Base-by-base conservation (phyloP, 768 basidiomycete genomes). In the Russula emetica region DNA sequence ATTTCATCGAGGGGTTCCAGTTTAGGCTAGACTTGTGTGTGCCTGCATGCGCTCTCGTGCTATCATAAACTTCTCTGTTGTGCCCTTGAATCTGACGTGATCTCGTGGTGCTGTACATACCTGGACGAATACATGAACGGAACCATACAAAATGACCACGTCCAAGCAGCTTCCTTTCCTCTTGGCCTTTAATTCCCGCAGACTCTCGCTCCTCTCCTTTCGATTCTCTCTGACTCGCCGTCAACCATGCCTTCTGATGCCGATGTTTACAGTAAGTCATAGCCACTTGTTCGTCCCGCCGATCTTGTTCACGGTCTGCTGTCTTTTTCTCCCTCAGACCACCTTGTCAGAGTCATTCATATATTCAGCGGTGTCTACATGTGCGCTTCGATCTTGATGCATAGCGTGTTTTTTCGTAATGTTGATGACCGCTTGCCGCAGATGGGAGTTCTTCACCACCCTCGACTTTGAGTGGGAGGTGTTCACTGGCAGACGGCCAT, bases 381-480 rank as follows among this genome's bases (percentile, higher is more conserved):
- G 66, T 67, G 40, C 52, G 66, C 54, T 52, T 53, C 50, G 36
- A 55, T 55, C 56, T 60, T 60, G 14, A 20, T n/a, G 6, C 51
- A 14, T 18, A 20, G 5, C 20, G 22, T 36, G 28, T 18, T 6
- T 36, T 30, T 10, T 28, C 6, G 28, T 42, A n/a, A 22, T 28
- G 26, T 28, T 61, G 11, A 63, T 44, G 49, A 26, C 26, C 13
- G 3, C 34, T 53, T 44, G 38, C 28, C 34, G 14, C 30, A 67
- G 66, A 66, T 67, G 66, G 66, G 66, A 67, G 53, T 67, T 61
- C 14, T 5, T 66, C 45, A 67, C 59, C 20, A 66, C 66, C 28
- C 58, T 67, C 20, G 58, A 56, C 36, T 67, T 67, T 38, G 64
- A 66, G 60, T 58, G 54, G 64, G 59, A 67, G 36, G 58, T 67